Base-by-base conservation (phyloP, 1,284 basidiomycete genomes). In the Meripilus lineatus region DNA sequence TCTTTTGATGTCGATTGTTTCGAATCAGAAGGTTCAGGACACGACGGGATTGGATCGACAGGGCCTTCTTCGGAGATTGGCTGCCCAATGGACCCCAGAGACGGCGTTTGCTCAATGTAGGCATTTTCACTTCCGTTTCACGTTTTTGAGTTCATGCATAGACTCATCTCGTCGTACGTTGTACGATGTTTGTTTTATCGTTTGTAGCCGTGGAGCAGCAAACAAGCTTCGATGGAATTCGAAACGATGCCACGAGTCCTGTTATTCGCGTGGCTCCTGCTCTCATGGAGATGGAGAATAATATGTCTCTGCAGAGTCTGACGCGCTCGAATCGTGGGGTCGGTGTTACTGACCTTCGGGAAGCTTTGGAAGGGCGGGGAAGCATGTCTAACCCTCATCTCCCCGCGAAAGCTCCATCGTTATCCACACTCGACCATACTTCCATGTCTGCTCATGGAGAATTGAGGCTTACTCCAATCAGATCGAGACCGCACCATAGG, bases 231-330 rank as follows among this genome's bases (percentile, higher is more conserved):
- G 77, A 88, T 39, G 61, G 72, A 3, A 68, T 78, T 32, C 69
- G 81, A 14, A 76, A 76, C 28, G 84, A 89, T 50, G 80, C 79
- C 21, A 66, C 81, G 36, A 79, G 84, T 1, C 79, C 85, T 3
- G 71, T 90, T 40, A 73, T 89, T 47, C 88, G 83, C 59, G 78
- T 91, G 26, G 84, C 87, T 2, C 87, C 85, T 32, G 81, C 84
- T 13, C 68, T 93, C 46, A 93, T 92, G 89, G 84, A 88, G 49
- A 87, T 89, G 47, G 87, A 92, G 50, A 93, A 93, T 61, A 93
- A 93, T 61, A 69, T 88, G 20, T 93, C 89, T 3, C 70, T 90
- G 41, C 84, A 87, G 57, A 90, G 86, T 52, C 68, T 93, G 44
- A 75, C 81, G 26, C 77, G 85, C 39, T 85, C 85, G 4, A 75